Conservation (phyloP, 164 flowering plant genomes). For the Vitis rotundifolia region DNA sequence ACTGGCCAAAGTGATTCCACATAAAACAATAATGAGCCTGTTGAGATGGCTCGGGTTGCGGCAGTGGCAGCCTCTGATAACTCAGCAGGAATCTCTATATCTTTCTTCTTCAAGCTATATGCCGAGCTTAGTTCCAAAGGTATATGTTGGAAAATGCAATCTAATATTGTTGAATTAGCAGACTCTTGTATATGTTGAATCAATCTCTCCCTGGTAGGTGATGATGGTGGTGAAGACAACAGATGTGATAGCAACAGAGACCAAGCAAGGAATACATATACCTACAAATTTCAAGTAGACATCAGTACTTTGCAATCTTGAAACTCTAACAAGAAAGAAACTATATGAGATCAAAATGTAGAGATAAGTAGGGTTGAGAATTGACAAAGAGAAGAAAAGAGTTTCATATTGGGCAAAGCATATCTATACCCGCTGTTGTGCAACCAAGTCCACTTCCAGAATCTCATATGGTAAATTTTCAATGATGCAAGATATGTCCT, state of each 20-base stretch:
- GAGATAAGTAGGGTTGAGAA: not conserved
- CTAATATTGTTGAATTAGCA: constrained; percentile 59
- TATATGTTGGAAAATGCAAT: constrained; percentile 85
- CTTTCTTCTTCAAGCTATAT: constrained; percentile 62
- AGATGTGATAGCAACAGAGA: constrained; percentile 77
- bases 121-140: constrained; percentile 54
- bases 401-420: constrained; percentile 3
- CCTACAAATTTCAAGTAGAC: constrained; percentile 40
- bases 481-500: constrained; percentile 67
- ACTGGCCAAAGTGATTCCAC: constrained; percentile 83
- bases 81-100: constrained; percentile 52
- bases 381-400: not conserved
- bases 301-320: not conserved
- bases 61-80: constrained; percentile 61
- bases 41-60: constrained; percentile 66
- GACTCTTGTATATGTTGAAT: constrained; percentile 72
- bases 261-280: constrained; percentile 77
- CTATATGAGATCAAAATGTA: not conserved
- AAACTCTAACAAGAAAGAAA: not conserved
- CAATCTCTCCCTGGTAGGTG: constrained; percentile 66
- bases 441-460: constrained; percentile 61
- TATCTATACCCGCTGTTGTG: constrained; percentile 55
- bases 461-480: constrained; percentile 50
- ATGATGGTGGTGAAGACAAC: constrained; percentile 63
- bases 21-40: constrained; percentile 59